These are phyloP conservation scores for Fomitopsis pinicola DNA, from an alignment of 1,284 basidiomycete genomes.

Conservation along the genomic window DNA sequence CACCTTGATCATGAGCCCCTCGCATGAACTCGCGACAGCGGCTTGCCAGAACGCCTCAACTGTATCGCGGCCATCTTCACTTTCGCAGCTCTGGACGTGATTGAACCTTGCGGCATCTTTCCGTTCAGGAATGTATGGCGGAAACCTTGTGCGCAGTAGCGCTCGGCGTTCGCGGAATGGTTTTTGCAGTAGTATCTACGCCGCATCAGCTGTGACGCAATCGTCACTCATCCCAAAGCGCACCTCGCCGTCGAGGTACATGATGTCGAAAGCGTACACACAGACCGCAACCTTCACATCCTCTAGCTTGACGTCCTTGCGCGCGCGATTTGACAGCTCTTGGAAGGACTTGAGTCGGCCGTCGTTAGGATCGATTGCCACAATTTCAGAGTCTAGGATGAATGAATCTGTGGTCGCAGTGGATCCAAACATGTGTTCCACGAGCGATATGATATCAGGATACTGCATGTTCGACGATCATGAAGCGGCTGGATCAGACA, in stretches of 20 bases:
- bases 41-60: slow-evolving; percentile 79
- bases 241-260: slow-evolving; percentile 82
- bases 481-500: background rate
- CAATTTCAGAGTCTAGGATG: slow-evolving; percentile 86
- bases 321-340: slow-evolving; percentile 79
- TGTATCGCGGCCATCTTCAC: slow-evolving; percentile 54
- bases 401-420: slow-evolving; percentile 58
- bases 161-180: slow-evolving; percentile 74
- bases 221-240: slow-evolving; percentile 13
- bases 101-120: slow-evolving; percentile 61
- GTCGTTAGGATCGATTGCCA: slow-evolving; percentile 68
- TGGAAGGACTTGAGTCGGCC: slow-evolving; percentile 79
- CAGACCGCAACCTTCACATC: slow-evolving; percentile 84
- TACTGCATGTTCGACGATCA: slow-evolving; percentile 53
- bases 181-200: slow-evolving; percentile 65
- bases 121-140: slow-evolving; percentile 43
- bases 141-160: slow-evolving; percentile 58
- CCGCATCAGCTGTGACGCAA: background rate
- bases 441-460: slow-evolving; percentile 75
- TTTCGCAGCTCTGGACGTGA: slow-evolving; percentile 79
- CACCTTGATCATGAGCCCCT: slow-evolving; percentile 94
- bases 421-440: slow-evolving; percentile 42
- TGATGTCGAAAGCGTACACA: slow-evolving; percentile 88
- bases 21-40: slow-evolving; percentile 80
- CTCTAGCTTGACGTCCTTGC: slow-evolving; percentile 79